These are phyloP conservation scores for Dothistroma septosporum DNA, from an alignment of 2,329 filamentous ascomycete genomes.

Conservation along the genomic window DNA sequence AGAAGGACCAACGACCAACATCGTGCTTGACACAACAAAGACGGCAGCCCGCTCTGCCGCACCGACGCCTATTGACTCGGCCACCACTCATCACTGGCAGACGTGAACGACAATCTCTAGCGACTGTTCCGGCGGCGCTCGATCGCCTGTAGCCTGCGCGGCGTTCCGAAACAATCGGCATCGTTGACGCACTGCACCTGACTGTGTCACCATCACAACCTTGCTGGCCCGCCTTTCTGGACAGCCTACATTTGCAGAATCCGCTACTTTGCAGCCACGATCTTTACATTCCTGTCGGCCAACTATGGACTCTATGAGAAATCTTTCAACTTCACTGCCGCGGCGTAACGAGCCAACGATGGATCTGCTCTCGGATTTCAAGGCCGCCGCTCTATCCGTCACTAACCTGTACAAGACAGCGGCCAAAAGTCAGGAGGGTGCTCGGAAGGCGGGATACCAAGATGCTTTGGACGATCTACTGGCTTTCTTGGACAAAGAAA, in stretches of 20 bases:
- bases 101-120: neutral
- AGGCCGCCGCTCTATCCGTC: constrained; percentile 84
- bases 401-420: constrained; percentile 96
- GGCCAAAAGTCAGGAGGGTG: constrained; percentile 68
- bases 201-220: constrained; percentile 6
- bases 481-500: constrained; percentile 76
- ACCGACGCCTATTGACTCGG: neutral
- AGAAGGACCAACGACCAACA: neutral
- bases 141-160: neutral
- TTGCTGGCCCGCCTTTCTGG: constrained; percentile 4
- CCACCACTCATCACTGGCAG: neutral
- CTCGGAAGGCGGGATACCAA: constrained; percentile 80
- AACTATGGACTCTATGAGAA: constrained; percentile 61
- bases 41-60: neutral
- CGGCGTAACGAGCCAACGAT: constrained; percentile 30
- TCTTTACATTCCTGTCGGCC: constrained; percentile 2
- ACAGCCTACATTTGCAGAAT: neutral
- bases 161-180: neutral
- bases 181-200: constrained; percentile 2
- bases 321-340: constrained; percentile 59
- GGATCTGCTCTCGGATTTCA: constrained; percentile 79
- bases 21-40: neutral
- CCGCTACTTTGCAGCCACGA: constrained; percentile 1
- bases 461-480: constrained; percentile 89
- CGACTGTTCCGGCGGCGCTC: neutral